Percentiles rank a stretch among this genome's conserved stretches.
These are phyloP conservation scores for Athelia sp. DNA, from an alignment of 1,284 basidiomycete genomes.

Conservation along the genomic window DNA sequence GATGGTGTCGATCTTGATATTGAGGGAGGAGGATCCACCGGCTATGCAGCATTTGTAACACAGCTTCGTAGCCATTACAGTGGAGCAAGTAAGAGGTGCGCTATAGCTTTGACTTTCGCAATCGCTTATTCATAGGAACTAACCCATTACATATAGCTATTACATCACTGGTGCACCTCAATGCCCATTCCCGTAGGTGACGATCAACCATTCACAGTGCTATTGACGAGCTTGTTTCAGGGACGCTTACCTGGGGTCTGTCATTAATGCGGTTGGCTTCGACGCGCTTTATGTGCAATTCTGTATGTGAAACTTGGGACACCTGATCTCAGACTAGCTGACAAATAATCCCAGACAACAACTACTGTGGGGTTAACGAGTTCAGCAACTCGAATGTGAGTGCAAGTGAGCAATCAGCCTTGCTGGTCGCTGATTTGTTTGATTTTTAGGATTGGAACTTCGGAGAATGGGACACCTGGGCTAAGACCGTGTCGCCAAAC, in stretches of 20 bases:
- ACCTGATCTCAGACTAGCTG: constrained; percentile 2
- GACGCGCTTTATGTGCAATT: constrained; percentile 57
- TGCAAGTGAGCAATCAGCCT: constrained; percentile 3
- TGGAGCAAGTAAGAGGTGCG: constrained; percentile 49
- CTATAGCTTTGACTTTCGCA: not conserved
- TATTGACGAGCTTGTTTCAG: too few relatives aligned
- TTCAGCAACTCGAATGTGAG: constrained; percentile 35
- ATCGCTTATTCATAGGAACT: too few relatives aligned
- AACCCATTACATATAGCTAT: constrained; percentile 32
- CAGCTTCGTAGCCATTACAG: constrained; percentile 45
- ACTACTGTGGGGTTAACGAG: constrained; percentile 41
- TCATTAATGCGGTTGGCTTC: constrained; percentile 47
- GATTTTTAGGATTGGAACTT: constrained; percentile 44
- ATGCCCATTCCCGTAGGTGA: constrained; percentile 36
- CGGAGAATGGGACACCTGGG: constrained; percentile 60
- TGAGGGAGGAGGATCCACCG: constrained; percentile 47
- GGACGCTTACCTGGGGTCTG: constrained; percentile 45
- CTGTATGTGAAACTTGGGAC: constrained; percentile 21
- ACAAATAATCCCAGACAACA: constrained; percentile 42
- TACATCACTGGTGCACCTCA: constrained; percentile 58
- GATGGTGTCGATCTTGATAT: constrained; percentile 68
- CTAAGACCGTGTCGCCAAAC: constrained; percentile 48
- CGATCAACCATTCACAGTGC: too few relatives aligned
- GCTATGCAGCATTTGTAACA: constrained; percentile 56
- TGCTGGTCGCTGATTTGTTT: too few relatives aligned